phyloP scores from a whole-genome alignment of 2,329 filamentous ascomycete species.

The Botryotinia calthae region DNA sequence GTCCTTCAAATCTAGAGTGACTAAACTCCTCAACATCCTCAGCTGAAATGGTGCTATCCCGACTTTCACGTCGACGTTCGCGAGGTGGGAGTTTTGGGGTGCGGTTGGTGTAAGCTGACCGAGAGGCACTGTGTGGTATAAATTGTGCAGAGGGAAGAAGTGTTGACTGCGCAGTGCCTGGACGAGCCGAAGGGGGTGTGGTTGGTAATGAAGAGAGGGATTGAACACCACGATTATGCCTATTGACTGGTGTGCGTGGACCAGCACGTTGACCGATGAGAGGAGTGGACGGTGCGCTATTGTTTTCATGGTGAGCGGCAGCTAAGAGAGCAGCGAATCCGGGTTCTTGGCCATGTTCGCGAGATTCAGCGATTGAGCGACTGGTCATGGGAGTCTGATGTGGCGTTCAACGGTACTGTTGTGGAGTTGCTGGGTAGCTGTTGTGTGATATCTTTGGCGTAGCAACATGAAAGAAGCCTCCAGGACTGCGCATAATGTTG shows the following conservation, averaged over 20 bases:
- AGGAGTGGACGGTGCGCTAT: conserved; percentile 72
- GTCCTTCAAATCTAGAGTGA: conserved; percentile 45
- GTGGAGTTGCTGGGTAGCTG: conserved; percentile 42
- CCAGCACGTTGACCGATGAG: conserved; percentile 29
- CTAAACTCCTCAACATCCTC: conserved; percentile 55
- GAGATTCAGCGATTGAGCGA: conserved; percentile 38
- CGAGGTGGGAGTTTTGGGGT: conserved; percentile 37
- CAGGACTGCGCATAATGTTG: conserved; percentile 72
- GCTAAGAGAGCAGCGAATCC: conserved; percentile 71
- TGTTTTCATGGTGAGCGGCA: conserved; percentile 71
- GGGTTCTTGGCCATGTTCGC: conserved; percentile 56
- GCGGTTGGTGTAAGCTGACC: conserved; percentile 40
- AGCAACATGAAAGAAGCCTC: conserved; percentile 63
- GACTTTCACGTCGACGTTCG: conserved; percentile 65
- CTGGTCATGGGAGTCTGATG: conserved; percentile 50
- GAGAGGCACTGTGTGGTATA: conserved; percentile 58
- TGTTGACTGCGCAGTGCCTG: conserved; percentile 44
- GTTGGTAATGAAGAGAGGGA: conserved; percentile 82
- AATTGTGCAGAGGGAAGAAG: conserved; percentile 63
- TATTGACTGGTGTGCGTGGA: conserved; percentile 49
- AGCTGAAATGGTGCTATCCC: conserved; percentile 82
- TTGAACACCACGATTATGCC: conserved; percentile 73
- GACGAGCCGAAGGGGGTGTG: conserved; percentile 62
- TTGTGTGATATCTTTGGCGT: conserved; percentile 50
- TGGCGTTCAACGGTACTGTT: conserved; percentile 47